A percentile compares a stretch with the other conserved stretches of the same genome.
phyloP scores from a whole-genome alignment of 352 stramenopile species.

The Phytopythium chamaehyphon region DNA sequence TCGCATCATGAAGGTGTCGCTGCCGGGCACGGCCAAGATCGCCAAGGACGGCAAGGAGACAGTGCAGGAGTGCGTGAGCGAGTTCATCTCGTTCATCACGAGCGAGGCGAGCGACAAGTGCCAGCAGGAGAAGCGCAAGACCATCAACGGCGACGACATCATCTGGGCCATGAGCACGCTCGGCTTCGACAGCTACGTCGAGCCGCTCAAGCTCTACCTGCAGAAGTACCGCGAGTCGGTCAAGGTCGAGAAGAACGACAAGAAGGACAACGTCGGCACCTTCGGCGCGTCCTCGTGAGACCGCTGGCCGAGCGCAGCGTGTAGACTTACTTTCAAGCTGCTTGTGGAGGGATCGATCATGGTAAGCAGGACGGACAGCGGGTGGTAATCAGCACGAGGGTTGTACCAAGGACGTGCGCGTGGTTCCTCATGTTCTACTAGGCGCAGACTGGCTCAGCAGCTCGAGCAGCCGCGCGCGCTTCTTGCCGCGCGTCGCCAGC shows the following conservation, averaged over 20 bases:
- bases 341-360: no score
- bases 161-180: slow-evolving; percentile 99
- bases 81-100: slow-evolving; percentile 99
- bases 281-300: slow-evolving; percentile 80
- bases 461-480: slow-evolving; percentile 36
- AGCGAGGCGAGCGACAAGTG: slow-evolving; percentile 98
- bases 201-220: slow-evolving; percentile 98
- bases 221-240: slow-evolving; percentile 97
- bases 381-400: no score
- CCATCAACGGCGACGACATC: slow-evolving; percentile 99
- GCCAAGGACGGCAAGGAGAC: slow-evolving; percentile 99
- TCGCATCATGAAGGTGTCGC: slow-evolving; percentile 99
- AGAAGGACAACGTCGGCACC: slow-evolving; percentile 87
- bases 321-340: no score
- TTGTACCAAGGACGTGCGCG: no score
- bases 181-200: slow-evolving; percentile 99
- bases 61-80: slow-evolving; percentile 99
- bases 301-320: background rate
- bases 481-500: slow-evolving; percentile 33
- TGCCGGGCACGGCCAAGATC: slow-evolving; percentile 99
- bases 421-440: no score
- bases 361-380: background rate
- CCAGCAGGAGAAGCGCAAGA: slow-evolving; percentile 99
- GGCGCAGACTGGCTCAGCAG: slow-evolving; percentile 14
- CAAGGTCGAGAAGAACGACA: slow-evolving; percentile 90